phyloP scores from a whole-genome alignment of 2,329 filamentous ascomycete genomes.

The Diaporthe sp. region DNA sequence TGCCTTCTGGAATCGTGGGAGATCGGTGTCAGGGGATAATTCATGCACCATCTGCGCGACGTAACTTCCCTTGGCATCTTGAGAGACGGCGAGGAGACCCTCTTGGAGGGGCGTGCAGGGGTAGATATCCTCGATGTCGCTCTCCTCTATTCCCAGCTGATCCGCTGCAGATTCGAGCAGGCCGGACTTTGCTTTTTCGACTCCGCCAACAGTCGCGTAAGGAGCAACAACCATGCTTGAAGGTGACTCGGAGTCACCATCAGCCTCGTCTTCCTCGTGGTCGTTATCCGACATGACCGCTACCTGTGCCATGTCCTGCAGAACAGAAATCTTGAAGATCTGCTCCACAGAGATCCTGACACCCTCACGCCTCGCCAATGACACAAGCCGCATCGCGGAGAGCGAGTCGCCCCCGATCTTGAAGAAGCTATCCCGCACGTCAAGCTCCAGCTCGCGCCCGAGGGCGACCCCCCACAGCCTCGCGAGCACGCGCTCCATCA shows the following conservation, averaged over 20 bases:
- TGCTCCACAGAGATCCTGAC: conserved; percentile 9
- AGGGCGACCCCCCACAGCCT: not conserved
- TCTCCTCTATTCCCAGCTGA: conserved; percentile 19
- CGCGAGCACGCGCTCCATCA: conserved; percentile 9
- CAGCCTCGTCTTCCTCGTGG: not conserved
- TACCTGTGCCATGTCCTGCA: conserved; percentile 1
- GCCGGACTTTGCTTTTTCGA: not conserved
- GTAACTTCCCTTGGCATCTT: conserved; percentile 43
- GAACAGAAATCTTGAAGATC: conserved; percentile 7
- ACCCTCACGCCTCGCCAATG: not conserved
- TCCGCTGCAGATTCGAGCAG: conserved; percentile 21
- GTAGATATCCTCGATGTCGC: conserved; percentile 45
- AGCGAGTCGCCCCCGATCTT: conserved; percentile 48
- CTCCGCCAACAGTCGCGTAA: not conserved
- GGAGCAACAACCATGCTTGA: not conserved
- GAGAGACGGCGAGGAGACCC: conserved; percentile 46
- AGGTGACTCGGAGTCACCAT: not conserved
- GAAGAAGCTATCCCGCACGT: conserved; percentile 45
- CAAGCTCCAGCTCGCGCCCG: conserved; percentile 25
- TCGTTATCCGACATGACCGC: not conserved
- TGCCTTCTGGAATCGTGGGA: conserved; percentile 37
- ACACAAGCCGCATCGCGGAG: conserved; percentile 43
- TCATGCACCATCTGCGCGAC: conserved; percentile 42
- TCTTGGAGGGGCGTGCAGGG: conserved; percentile 48
- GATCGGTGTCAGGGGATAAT: conserved; percentile 27